A percentile compares a stretch with the other conserved stretches of the same genome.
These are phyloP conservation scores for Forsythia suspensa DNA, from an alignment of 257 asterid genomes.

Conservation along the genomic window DNA sequence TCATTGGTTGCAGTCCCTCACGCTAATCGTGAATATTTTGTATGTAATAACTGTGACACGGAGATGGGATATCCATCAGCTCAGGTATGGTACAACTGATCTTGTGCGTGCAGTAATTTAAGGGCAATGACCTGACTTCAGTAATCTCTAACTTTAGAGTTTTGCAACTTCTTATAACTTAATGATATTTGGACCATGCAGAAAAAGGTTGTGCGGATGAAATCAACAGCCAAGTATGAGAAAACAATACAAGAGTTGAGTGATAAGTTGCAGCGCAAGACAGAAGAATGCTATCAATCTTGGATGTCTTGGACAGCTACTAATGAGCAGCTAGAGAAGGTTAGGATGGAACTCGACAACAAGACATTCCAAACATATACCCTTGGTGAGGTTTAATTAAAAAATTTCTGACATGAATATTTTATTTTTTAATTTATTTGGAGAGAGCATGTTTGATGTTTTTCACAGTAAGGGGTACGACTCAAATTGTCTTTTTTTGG, in stretches of 20 bases:
- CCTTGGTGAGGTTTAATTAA: conserved; percentile 55
- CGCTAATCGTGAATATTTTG: conserved; percentile 38
- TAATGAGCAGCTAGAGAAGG: conserved; percentile 78
- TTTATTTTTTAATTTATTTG: background rate
- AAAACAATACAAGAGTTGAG: conserved; percentile 73
- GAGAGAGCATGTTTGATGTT: background rate
- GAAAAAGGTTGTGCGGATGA: conserved; percentile 54
- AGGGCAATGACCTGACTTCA: conserved; percentile 9
- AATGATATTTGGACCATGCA: conserved; percentile 35
- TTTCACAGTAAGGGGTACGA: background rate
- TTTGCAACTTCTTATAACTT: conserved; percentile 15
- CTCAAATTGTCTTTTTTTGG: background rate
- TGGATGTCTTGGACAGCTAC: conserved; percentile 95
- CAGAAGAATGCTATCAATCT: conserved; percentile 91
- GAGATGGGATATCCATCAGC: conserved; percentile 67
- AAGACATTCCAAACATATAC: conserved; percentile 70
- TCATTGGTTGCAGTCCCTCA: conserved; percentile 46
- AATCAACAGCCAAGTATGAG: conserved; percentile 72
- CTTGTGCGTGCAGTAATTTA: background rate
- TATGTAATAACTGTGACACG: conserved; percentile 69
- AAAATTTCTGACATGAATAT: background rate
- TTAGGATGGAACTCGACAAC: conserved; percentile 88
- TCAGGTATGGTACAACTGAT: conserved; percentile 53
- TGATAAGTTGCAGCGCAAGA: conserved; percentile 66
- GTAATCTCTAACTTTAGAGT: background rate